phyloP scores from a whole-genome alignment of 2,329 filamentous ascomycete genomes.

The Penicillium palitans region DNA sequence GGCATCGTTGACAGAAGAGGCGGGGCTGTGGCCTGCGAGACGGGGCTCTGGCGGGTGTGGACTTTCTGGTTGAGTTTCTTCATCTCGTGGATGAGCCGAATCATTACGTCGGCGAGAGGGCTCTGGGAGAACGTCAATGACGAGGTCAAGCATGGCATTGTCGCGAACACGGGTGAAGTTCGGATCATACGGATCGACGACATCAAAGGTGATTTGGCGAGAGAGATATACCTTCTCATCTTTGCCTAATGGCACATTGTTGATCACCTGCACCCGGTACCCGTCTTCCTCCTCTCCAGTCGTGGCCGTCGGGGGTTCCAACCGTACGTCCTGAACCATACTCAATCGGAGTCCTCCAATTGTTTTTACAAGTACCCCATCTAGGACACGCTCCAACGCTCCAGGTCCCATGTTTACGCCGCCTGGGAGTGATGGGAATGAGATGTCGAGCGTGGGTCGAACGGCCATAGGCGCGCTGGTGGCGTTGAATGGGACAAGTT shows the following conservation, averaged over 20 bases:
- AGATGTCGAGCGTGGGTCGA: slow-evolving; percentile 69
- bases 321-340: slow-evolving; percentile 50
- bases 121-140: slow-evolving; percentile 58
- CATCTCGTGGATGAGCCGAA: slow-evolving; percentile 32
- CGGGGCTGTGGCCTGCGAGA: slow-evolving; percentile 22
- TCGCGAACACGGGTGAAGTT: slow-evolving; percentile 80
- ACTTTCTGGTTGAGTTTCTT: slow-evolving; percentile 26
- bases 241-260: slow-evolving; percentile 75
- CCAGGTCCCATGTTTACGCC: slow-evolving; percentile 46
- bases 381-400: slow-evolving; percentile 57
- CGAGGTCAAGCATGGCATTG: slow-evolving; percentile 68
- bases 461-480: slow-evolving; percentile 72
- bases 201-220: slow-evolving; percentile 71
- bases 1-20: slow-evolving; percentile 29
- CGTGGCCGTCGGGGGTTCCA: slow-evolving; percentile 19
- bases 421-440: slow-evolving; percentile 60
- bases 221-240: slow-evolving; percentile 85
- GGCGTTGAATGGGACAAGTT: slow-evolving; percentile 73
- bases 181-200: slow-evolving; percentile 67
- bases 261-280: slow-evolving; percentile 70
- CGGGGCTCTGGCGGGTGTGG: slow-evolving; percentile 17
- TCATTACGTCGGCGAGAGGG: slow-evolving; percentile 34
- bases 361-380: slow-evolving; percentile 61
- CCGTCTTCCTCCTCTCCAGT: slow-evolving; percentile 31
- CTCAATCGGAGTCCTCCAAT: slow-evolving; percentile 59